Conservation (phyloP, 139 green algal species). For the Chlorella ohadii region DNA sequence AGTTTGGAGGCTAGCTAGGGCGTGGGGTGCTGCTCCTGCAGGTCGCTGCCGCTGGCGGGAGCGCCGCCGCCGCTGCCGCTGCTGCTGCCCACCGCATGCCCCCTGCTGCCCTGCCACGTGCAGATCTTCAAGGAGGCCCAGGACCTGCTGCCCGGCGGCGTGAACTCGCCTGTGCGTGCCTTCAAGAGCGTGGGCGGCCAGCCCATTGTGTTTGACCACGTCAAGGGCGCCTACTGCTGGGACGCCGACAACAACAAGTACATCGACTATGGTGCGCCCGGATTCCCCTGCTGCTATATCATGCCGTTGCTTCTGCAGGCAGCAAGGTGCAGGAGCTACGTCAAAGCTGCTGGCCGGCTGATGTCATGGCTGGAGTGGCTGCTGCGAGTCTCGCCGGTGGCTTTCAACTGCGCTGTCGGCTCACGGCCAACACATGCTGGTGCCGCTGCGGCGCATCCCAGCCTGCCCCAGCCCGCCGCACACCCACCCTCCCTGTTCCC, state of each 20-base stretch:
- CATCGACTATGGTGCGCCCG: constrained; percentile 87
- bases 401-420: too few relatives aligned
- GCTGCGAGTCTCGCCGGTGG: too few relatives aligned
- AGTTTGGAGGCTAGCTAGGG: not conserved
- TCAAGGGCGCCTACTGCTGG: constrained; percentile 94
- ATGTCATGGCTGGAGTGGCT: too few relatives aligned
- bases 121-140: constrained; percentile 95
- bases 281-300: too few relatives aligned
- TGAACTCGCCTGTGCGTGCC: constrained; percentile 97
- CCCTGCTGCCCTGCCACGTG: not conserved
- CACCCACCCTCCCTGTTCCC: too few relatives aligned
- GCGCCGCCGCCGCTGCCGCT: not conserved
- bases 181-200: constrained; percentile 98
- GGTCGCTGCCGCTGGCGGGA: too few relatives aligned
- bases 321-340: too few relatives aligned
- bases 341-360: too few relatives aligned
- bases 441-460: too few relatives aligned
- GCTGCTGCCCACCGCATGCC: not conserved
- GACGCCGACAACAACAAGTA: constrained; percentile 94
- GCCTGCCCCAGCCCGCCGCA: not conserved
- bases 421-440: too few relatives aligned
- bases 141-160: constrained; percentile 94
- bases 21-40: not conserved
- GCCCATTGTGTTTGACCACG: constrained; percentile 97
- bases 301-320: too few relatives aligned